phyloP scores from a whole-genome alignment of 768 basidiomycete species.

The Trametes cinnabarina region DNA sequence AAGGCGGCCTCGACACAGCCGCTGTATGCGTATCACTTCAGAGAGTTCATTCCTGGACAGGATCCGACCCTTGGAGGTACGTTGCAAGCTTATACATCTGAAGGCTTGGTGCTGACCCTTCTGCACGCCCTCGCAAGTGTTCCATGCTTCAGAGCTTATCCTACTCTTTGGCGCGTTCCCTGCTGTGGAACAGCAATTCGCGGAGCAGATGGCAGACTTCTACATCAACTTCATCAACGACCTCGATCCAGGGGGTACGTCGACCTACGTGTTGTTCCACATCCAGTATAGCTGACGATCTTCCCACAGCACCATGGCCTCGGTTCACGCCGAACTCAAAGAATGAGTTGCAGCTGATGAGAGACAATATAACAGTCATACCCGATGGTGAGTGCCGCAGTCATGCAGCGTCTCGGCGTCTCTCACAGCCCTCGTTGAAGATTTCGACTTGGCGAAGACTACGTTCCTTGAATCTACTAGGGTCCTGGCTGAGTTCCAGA shows the following conservation, averaged over 20 bases:
- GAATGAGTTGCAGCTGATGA: conserved; percentile 47
- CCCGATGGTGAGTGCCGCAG: conserved; percentile 43
- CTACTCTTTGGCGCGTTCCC: conserved; percentile 51
- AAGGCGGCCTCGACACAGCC: conserved; percentile 46
- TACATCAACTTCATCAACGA: conserved; percentile 58
- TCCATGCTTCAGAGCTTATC: conserved; percentile 48
- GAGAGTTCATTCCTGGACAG: conserved; percentile 57
- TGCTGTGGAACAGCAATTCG: conserved; percentile 44
- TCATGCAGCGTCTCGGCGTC: not conserved
- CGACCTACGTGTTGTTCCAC: not conserved
- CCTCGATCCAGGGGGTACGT: conserved; percentile 53
- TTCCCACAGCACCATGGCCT: conserved; percentile 44
- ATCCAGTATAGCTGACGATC: not conserved
- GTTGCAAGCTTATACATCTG: conserved; percentile 6
- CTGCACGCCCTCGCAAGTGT: conserved; percentile 34
- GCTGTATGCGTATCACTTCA: conserved; percentile 54
- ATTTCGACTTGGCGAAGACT: conserved; percentile 42
- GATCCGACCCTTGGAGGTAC: conserved; percentile 47
- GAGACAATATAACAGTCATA: conserved; percentile 53
- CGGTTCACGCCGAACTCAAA: conserved; percentile 36
- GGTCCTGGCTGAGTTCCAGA: conserved; percentile 47
- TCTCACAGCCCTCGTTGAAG: conserved; percentile 25
- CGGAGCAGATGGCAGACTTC: conserved; percentile 48
- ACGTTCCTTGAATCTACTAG: conserved; percentile 40
- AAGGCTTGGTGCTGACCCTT: not conserved